These are phyloP conservation scores for Panicum hallii DNA, from an alignment of 202 grass and related monocot species.

Conservation along the genomic window DNA sequence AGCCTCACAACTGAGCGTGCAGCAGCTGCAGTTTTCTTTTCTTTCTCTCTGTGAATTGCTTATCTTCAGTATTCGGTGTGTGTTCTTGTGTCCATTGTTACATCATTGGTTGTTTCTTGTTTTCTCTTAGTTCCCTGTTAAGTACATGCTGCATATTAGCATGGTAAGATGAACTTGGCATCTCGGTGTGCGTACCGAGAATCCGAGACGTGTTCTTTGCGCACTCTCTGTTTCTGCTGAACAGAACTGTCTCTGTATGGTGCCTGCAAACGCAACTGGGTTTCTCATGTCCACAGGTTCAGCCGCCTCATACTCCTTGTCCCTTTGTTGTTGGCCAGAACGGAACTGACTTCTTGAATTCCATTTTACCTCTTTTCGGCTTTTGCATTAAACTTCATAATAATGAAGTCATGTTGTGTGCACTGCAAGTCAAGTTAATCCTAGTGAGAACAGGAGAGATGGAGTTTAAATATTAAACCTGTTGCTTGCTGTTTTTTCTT, in stretches of 20 bases:
- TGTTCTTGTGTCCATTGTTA: neutral
- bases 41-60: neutral
- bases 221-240: neutral
- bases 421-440: neutral
- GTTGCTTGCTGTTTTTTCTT: slow-evolving; percentile 48
- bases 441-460: neutral
- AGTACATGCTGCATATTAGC: neutral
- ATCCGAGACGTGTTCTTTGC: neutral
- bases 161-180: neutral
- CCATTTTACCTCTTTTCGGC: neutral
- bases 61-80: neutral
- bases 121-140: neutral
- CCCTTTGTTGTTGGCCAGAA: slow-evolving; percentile 26
- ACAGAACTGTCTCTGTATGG: neutral
- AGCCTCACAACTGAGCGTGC: slow-evolving; percentile 11
- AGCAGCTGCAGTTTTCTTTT: neutral
- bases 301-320: slow-evolving; percentile 18
- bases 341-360: slow-evolving; percentile 16
- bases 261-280: neutral
- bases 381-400: neutral
- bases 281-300: slow-evolving; percentile 40
- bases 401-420: neutral
- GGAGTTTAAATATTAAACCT: slow-evolving; percentile 3
- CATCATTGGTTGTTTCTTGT: neutral
- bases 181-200: neutral